These are phyloP conservation scores for Populus euphratica DNA, from an alignment of 345 rosid genomes.

Conservation along the genomic window DNA sequence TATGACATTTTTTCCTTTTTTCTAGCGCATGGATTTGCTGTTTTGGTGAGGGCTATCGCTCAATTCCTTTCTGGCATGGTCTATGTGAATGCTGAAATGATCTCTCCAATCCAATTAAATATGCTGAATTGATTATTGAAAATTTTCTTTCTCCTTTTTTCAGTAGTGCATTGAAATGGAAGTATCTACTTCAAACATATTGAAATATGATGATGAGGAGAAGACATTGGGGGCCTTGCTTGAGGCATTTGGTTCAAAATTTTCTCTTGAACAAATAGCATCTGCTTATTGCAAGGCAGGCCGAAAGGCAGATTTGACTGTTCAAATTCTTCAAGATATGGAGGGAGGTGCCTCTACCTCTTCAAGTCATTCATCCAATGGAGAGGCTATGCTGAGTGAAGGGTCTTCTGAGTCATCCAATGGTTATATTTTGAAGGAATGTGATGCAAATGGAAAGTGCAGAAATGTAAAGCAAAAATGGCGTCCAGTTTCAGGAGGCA, in stretches of 20 bases:
- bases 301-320: constrained; percentile 31
- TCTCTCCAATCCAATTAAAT: neutral
- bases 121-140: neutral
- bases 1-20: neutral
- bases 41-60: neutral
- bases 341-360: constrained; percentile 18
- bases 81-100: neutral
- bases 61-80: neutral
- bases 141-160: neutral
- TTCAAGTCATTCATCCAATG: constrained; percentile 14
- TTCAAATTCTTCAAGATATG: constrained; percentile 36
- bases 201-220: constrained; percentile 30
- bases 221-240: constrained; percentile 40
- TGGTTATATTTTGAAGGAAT: constrained; percentile 10
- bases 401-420: constrained; percentile 17
- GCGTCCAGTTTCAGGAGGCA: constrained; percentile 46
- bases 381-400: constrained; percentile 8
- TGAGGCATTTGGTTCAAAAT: constrained; percentile 38
- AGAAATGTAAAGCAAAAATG: constrained; percentile 35
- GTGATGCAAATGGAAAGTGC: constrained; percentile 26
- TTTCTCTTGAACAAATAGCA: constrained; percentile 42
- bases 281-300: constrained; percentile 43
- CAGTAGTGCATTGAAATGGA: constrained; percentile 33
- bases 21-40: neutral
- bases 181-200: constrained; percentile 21